Conservation (phyloP, 495 filamentous ascomycete genomes). For the Tuber melanosporum region DNA sequence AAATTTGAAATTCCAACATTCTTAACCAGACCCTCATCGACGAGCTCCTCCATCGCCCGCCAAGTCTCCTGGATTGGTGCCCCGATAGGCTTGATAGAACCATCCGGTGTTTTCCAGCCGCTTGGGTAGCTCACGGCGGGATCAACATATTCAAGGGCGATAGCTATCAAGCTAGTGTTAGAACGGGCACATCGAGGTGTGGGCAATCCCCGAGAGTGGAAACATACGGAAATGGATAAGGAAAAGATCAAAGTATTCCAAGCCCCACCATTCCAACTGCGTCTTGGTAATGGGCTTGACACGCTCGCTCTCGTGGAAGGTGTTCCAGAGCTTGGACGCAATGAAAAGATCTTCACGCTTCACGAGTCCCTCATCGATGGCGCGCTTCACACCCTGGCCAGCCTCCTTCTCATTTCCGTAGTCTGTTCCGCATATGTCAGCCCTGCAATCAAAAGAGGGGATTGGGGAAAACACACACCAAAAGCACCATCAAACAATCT, state of each 20-base stretch:
- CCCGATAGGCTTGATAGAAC: conserved; percentile 51
- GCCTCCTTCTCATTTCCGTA: conserved; percentile 84
- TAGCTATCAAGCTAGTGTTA: conserved; percentile 42
- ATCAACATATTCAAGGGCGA: conserved; percentile 72
- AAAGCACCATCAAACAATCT: conserved; percentile 80
- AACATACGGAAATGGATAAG: conserved; percentile 66
- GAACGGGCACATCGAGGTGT: not conserved
- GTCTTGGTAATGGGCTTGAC: conserved; percentile 67
- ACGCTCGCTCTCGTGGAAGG: conserved; percentile 67
- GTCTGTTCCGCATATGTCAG: conserved; percentile 48
- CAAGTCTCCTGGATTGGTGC: conserved; percentile 80
- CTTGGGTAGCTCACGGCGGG: conserved; percentile 72
- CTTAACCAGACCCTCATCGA: conserved; percentile 60
- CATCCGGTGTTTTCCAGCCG: conserved; percentile 61
- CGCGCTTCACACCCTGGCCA: conserved; percentile 76
- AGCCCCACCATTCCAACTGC: conserved; percentile 70
- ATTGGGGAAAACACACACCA: conserved; percentile 51
- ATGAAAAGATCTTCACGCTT: conserved; percentile 86
- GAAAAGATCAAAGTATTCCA: conserved; percentile 83
- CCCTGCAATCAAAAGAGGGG: conserved; percentile 4
- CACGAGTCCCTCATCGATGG: conserved; percentile 78
- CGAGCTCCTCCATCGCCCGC: conserved; percentile 73
- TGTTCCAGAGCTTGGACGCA: conserved; percentile 89
- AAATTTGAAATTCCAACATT: conserved; percentile 90
- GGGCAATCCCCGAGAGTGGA: not conserved